Conservation (phyloP, 768 basidiomycete genomes). For the Strobilomyces echinocephalus region DNA sequence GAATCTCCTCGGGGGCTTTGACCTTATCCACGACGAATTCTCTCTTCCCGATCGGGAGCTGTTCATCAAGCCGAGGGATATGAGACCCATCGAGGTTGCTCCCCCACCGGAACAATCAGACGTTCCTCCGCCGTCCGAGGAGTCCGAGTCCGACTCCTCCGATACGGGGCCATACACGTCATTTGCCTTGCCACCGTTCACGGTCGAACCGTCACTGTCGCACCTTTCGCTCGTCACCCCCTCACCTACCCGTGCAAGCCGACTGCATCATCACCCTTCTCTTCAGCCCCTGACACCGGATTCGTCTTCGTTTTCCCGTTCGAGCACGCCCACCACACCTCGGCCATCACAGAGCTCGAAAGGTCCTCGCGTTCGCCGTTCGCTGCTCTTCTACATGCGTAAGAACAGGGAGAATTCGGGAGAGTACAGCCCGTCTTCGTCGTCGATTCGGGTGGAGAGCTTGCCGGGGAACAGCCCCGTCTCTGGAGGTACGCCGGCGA, state of each 20-base stretch:
- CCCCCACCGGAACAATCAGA: slow-evolving; percentile 20
- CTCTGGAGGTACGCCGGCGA: slow-evolving; percentile 5
- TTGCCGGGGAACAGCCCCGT: slow-evolving; percentile 4
- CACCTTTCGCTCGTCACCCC: slow-evolving; percentile 19
- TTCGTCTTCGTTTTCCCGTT: slow-evolving; percentile 29
- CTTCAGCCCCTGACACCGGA: slow-evolving; percentile 29
- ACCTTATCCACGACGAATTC: slow-evolving; percentile 33
- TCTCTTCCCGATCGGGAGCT: slow-evolving; percentile 30
- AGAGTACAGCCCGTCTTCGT: slow-evolving; percentile 25
- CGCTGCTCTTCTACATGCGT: slow-evolving; percentile 31
- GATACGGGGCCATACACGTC: slow-evolving; percentile 32
- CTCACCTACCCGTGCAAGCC: slow-evolving; percentile 12
- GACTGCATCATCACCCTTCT: slow-evolving; percentile 21
- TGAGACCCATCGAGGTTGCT: slow-evolving; percentile 26
- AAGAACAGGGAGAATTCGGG: slow-evolving; percentile 17
- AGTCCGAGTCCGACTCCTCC: slow-evolving; percentile 21
- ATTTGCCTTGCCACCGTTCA: slow-evolving; percentile 26
- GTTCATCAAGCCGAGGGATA: slow-evolving; percentile 28
- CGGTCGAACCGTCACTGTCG: slow-evolving; percentile 20
- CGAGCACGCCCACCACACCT: slow-evolving; percentile 28
- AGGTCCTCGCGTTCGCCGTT: slow-evolving; percentile 25
- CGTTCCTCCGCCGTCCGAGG: slow-evolving; percentile 27
- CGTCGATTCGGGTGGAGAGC: slow-evolving; percentile 19
- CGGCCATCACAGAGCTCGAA: slow-evolving; percentile 23
- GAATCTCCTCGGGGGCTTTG: slow-evolving; percentile 41